These are phyloP conservation scores for Globisporangium acanthophoron DNA, from an alignment of 352 stramenopile genomes.

Conservation along the genomic window DNA sequence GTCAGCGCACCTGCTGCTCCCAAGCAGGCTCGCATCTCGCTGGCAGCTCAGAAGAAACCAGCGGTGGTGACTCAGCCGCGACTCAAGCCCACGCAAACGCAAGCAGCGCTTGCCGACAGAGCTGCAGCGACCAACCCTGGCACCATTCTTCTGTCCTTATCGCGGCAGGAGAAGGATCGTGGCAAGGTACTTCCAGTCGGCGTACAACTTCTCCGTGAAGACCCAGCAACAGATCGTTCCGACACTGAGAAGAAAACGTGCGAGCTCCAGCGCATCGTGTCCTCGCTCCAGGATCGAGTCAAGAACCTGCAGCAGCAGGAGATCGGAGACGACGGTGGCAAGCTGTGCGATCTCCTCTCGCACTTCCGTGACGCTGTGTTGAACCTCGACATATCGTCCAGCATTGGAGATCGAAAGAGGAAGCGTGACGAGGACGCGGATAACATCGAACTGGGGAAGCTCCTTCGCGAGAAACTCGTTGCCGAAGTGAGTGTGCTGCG, in stretches of 20 bases:
- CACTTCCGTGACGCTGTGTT: conserved; percentile 25
- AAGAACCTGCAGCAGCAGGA: conserved; percentile 8
- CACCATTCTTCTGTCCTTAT: not conserved
- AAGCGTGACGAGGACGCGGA: conserved; percentile 12
- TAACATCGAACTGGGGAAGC: conserved; percentile 16
- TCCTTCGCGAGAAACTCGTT: conserved; percentile 14
- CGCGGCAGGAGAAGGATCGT: not conserved
- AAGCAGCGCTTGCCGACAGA: not conserved
- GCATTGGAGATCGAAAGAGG: conserved; percentile 8
- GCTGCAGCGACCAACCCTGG: not conserved
- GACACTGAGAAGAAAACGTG: not conserved
- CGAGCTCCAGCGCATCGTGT: conserved; percentile 2
- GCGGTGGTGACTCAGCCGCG: not conserved
- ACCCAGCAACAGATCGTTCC: not conserved
- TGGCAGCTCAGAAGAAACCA: not conserved
- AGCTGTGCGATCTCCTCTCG: conserved; percentile 7
- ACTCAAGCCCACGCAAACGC: not conserved
- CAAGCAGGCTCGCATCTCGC: not conserved
- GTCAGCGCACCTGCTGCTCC: not conserved
- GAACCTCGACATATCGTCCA: conserved; percentile 12
- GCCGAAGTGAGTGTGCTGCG: conserved; percentile 13
- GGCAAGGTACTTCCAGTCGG: not conserved
- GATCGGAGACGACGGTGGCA: not conserved
- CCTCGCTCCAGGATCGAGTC: conserved; percentile 8
- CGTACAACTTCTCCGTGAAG: not conserved